Percentiles rank a stretch among this genome's conserved stretches.
These are phyloP conservation scores for Calvatia gigantea DNA, from an alignment of 768 basidiomycete species.

Conservation along the genomic window DNA sequence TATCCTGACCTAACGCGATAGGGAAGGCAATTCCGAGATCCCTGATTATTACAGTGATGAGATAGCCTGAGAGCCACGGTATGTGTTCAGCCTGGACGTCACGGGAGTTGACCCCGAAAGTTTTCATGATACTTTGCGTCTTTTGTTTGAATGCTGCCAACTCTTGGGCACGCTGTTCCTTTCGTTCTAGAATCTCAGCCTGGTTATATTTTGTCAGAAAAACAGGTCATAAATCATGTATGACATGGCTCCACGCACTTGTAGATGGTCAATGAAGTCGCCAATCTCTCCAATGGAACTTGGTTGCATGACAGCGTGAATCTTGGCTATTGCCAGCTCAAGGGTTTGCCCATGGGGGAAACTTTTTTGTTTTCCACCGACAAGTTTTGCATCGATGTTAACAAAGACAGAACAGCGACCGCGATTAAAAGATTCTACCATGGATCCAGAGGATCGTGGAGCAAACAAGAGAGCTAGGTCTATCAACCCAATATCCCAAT, in stretches of 20 bases:
- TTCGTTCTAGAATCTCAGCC: constrained; percentile 71
- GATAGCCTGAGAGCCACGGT: constrained; percentile 55
- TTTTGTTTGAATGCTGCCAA: constrained; percentile 83
- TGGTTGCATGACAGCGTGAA: constrained; percentile 93
- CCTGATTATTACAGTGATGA: constrained; percentile 50
- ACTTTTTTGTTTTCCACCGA: constrained; percentile 30
- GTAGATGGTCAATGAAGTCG: constrained; percentile 83
- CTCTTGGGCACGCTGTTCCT: constrained; percentile 74
- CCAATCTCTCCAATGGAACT: constrained; percentile 89
- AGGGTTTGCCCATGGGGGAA: constrained; percentile 32
- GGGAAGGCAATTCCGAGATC: constrained; percentile 92
- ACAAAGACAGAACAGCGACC: constrained; percentile 80
- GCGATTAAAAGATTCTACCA: constrained; percentile 45
- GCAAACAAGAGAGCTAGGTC: constrained; percentile 85
- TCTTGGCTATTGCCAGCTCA: constrained; percentile 60
- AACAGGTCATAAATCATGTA: background rate
- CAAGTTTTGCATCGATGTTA: constrained; percentile 61
- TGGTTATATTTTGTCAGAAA: constrained; percentile 25
- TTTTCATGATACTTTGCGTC: constrained; percentile 66
- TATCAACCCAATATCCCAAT: constrained; percentile 69
- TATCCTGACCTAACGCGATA: constrained; percentile 56
- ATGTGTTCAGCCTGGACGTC: constrained; percentile 33
- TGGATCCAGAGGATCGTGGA: constrained; percentile 42
- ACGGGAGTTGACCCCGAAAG: constrained; percentile 63
- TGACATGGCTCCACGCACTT: constrained; percentile 40